Evolutionary conservation across 108 stramenopile genomes (phyloP).

Genomic region (Conticribra guillardii): DNA sequence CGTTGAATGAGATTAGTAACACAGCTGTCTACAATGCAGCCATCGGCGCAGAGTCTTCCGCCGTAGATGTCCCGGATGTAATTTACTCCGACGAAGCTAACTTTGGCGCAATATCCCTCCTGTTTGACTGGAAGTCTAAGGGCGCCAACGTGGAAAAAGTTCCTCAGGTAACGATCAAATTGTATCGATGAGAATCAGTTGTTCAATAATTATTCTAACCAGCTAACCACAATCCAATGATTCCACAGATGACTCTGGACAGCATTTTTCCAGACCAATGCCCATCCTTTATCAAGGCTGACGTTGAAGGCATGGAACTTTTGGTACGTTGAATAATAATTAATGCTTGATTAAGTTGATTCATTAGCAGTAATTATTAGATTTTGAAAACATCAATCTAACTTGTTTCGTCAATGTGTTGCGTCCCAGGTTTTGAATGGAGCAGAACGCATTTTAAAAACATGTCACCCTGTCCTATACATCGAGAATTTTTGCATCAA

Average conservation of each 20-base stretch:
- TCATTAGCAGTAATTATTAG: neutral
- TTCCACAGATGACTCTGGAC: constrained; percentile 17
- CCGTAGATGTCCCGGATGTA: constrained; percentile 10
- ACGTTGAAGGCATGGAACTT: constrained; percentile 35
- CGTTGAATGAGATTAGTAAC: constrained; percentile 23
- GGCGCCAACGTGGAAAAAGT: constrained; percentile 1
- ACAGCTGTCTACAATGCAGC: constrained; percentile 10
- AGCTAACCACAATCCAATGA: too few species aligned
- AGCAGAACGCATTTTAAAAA: neutral
- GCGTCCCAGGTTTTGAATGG: constrained; percentile 13
- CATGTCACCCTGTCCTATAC: constrained; percentile 14
- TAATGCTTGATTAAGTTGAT: neutral
- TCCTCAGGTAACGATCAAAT: neutral
- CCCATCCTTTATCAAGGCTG: constrained; percentile 23
- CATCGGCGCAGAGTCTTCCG: neutral
- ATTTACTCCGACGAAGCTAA: constrained; percentile 19
- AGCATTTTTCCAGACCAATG: neutral
- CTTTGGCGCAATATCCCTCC: constrained; percentile 16
- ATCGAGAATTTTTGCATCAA: constrained; percentile 29
- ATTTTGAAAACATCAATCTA: neutral
- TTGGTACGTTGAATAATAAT: neutral
- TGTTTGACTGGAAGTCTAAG: constrained; percentile 1
- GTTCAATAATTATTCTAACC: neutral
- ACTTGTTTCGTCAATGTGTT: neutral
- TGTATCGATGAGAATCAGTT: neutral